phyloP scores from a whole-genome alignment of 139 green algal genomes.

The Coelastrella sp. region DNA sequence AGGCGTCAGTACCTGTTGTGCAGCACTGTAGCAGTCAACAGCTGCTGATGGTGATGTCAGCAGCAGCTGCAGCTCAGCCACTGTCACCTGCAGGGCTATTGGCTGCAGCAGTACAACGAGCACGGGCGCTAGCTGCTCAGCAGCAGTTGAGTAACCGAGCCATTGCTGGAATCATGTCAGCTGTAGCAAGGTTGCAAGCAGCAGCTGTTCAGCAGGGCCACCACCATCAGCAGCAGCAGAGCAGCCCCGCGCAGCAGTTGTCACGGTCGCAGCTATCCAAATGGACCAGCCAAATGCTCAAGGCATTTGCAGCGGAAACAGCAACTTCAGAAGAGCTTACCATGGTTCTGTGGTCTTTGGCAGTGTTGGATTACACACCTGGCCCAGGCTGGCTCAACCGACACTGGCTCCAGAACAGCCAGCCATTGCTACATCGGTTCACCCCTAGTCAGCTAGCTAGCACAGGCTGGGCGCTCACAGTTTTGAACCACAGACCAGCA shows the following conservation, averaged over 20 bases:
- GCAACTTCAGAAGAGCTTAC: background rate
- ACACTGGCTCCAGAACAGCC: background rate
- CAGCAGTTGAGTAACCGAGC: background rate
- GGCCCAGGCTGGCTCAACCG: background rate
- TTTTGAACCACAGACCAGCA: background rate
- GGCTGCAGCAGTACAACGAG: background rate
- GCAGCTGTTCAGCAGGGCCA: background rate
- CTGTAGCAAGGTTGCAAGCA: conserved; percentile 1
- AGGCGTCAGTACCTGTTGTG: background rate
- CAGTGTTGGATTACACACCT: background rate
- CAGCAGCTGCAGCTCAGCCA: background rate
- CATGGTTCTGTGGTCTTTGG: conserved; percentile 19
- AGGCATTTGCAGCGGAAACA: background rate
- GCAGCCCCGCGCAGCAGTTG: background rate
- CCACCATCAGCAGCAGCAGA: conserved; percentile 6
- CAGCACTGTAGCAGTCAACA: background rate
- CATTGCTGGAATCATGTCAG: background rate
- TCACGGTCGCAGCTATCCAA: background rate
- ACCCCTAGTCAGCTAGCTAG: background rate
- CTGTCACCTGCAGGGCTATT: background rate
- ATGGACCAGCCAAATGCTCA: background rate
- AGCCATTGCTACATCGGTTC: background rate
- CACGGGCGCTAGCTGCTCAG: background rate
- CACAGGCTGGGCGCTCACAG: background rate
- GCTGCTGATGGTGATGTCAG: conserved; percentile 37